Percentiles rank a stretch among this genome's conserved stretches.
Evolutionary conservation across 768 basidiomycete genomes (phyloP).

Genomic region (Amanita rimosa): DNA sequence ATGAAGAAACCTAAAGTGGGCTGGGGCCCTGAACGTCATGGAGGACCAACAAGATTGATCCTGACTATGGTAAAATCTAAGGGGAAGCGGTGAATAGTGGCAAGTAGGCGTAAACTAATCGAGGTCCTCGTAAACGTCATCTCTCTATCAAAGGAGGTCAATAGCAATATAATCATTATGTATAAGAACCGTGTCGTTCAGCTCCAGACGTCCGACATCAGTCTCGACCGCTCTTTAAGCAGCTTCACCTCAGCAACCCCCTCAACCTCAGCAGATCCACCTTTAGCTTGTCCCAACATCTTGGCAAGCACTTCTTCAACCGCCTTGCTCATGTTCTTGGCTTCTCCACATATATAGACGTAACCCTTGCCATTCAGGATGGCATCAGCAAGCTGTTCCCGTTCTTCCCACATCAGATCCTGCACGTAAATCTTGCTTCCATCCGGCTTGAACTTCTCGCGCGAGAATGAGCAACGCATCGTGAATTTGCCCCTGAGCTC

Average conservation of each 20-base stretch:
- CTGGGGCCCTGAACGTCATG: constrained; percentile 23
- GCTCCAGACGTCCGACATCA: constrained; percentile 88
- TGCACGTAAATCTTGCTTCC: constrained; percentile 99
- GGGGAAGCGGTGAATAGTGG: background rate
- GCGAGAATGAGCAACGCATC: constrained; percentile 85
- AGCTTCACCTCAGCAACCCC: constrained; percentile 88
- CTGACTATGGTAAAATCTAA: background rate
- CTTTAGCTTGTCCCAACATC: constrained; percentile 89
- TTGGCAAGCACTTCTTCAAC: constrained; percentile 84
- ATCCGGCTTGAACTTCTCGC: constrained; percentile 81
- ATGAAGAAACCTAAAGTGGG: constrained; percentile 5
- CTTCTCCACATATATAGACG: constrained; percentile 94
- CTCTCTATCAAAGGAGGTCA: background rate
- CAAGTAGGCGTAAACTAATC: background rate
- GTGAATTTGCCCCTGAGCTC: constrained; percentile 90
- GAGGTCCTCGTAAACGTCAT: background rate
- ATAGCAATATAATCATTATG: background rate
- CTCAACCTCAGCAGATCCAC: constrained; percentile 78
- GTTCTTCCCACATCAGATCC: constrained; percentile 85
- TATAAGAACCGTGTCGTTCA: constrained; percentile 19
- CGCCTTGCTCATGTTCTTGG: constrained; percentile 90
- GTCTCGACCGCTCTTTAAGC: constrained; percentile 85
- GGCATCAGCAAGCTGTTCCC: constrained; percentile 72
- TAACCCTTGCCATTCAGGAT: constrained; percentile 96
- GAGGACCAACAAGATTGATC: background rate